These are phyloP conservation scores for Psilocybe tampanensis DNA, from an alignment of 768 basidiomycete genomes.

Conservation along the genomic window DNA sequence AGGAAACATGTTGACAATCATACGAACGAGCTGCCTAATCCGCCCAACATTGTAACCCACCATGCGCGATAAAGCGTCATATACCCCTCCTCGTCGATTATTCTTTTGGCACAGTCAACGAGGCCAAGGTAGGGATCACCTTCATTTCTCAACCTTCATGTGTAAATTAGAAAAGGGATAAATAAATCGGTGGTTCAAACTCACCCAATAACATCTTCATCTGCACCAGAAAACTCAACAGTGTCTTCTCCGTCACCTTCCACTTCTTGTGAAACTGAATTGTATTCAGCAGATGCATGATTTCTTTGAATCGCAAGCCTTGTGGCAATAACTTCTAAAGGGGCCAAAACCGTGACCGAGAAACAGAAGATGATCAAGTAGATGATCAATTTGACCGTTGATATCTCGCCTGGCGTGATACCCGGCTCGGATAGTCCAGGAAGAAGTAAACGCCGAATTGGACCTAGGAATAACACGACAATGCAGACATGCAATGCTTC, in stretches of 20 bases:
- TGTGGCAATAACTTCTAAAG: conserved; percentile 79
- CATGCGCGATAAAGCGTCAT: conserved; percentile 77
- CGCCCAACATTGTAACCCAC: conserved; percentile 79
- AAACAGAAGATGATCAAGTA: conserved; percentile 59
- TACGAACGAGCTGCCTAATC: conserved; percentile 56
- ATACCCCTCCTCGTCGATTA: conserved; percentile 80
- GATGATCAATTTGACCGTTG: conserved; percentile 50
- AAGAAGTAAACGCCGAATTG: conserved; percentile 47
- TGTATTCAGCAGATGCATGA: conserved; percentile 74
- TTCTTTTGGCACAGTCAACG: conserved; percentile 74
- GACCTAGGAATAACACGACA: conserved; percentile 49
- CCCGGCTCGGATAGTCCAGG: conserved; percentile 39
- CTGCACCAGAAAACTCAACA: conserved; percentile 64
- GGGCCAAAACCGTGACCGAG: conserved; percentile 64
- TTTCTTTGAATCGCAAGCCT: conserved; percentile 85
- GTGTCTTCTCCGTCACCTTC: conserved; percentile 64
- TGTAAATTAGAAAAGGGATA: conserved; percentile 8
- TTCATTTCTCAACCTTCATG: conserved; percentile 66
- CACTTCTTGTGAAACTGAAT: conserved; percentile 74
- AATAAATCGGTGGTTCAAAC: conserved; percentile 22
- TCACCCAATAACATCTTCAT: conserved; percentile 87
- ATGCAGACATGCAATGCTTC: conserved; percentile 48
- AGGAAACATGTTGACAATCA: conserved; percentile 22
- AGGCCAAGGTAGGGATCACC: conserved; percentile 79
- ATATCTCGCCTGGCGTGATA: conserved; percentile 42